Base-by-base conservation (phyloP, 495 filamentous ascomycete genomes). In the Neurospora tetraspora region DNA sequence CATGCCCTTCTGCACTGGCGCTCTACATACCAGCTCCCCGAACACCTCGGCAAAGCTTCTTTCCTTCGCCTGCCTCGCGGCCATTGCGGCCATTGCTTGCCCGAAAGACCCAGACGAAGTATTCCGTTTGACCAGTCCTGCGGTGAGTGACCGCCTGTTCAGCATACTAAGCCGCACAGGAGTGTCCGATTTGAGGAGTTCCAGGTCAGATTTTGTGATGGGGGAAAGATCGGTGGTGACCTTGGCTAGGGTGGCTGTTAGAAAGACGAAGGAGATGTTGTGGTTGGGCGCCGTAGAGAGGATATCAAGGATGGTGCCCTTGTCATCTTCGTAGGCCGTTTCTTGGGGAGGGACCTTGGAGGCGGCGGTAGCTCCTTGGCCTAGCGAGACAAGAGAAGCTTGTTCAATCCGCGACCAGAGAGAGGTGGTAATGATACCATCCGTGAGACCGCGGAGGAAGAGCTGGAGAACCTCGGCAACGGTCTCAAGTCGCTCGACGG, bases 241-340 rank as follows among this genome's bases (percentile, higher is more conserved):
- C 18, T 81, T 79, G 9, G 80, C 78, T 14, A 97, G 86, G 87
- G 94, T 93, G 59, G 92, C 89, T 4, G 89, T 94, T 40, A 97
- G 80, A 73, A 97, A 94, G 10, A 94, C 90, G 78, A 97, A 96
- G 0, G 91, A 92, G 73, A 94, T 91, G 77, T 91, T 94, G 78
- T 95, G 91, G 39, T 89, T 88, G 1, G 94, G 93, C 0, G 88
- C 86, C 11, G 87, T 83, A 0, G 91, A 86, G 7, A 97, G 85
- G 71, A 88, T 88, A 71, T 97, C 94, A 11, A 96, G 84, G 11
- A 95, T 85, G 80, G 86, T 87, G 10, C 86, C 82, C 74, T 89
- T 89, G 73, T 88, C 88, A 39, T 93, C 90, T 72, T 95, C 92
- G 76, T 81, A 27, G 80, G 80, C 39, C 11, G 73, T 38, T 77